Conservation (phyloP, 768 basidiomycete species). For the Suillus alpinus region DNA sequence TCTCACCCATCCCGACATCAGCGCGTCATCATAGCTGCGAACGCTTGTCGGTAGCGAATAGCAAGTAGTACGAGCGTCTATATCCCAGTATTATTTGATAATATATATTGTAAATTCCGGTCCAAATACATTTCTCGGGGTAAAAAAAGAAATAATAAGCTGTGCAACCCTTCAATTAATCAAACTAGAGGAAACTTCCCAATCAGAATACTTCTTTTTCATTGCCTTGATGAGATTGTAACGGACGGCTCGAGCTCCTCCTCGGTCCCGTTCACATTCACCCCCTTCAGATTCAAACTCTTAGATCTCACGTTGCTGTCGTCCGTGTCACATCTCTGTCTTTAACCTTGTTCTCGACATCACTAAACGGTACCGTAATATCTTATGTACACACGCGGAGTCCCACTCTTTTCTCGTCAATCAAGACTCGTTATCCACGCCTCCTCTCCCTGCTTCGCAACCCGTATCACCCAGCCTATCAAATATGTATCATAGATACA, state of each 20-base stretch:
- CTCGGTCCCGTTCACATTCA: conserved; percentile 13
- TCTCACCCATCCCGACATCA: conserved; percentile 10
- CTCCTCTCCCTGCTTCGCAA: conserved; percentile 15
- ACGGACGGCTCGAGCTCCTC: background rate
- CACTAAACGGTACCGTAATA: conserved; percentile 4
- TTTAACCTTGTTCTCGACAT: conserved; percentile 12
- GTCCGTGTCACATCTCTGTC: background rate
- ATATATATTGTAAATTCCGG: background rate
- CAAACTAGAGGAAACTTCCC: no score
- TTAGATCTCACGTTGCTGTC: conserved; percentile 6
- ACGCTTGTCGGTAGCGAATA: conserved; percentile 37
- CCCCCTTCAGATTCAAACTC: background rate
- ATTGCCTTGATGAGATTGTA: background rate
- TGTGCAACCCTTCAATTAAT: conserved; percentile 13
- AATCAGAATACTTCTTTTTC: conserved; percentile 12
- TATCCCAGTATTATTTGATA: no score
- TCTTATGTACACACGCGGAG: background rate
- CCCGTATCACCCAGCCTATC: conserved; percentile 11
- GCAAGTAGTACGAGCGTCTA: no score
- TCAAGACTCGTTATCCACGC: background rate
- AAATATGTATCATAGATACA: conserved; percentile 7
- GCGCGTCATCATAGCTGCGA: conserved; percentile 18
- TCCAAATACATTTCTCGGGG: background rate
- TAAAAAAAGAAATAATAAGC: conserved; percentile 8
- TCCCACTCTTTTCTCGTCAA: conserved; percentile 4